phyloP scores from a whole-genome alignment of 2,329 filamentous ascomycete species.

The Colletotrichum eleusines region DNA sequence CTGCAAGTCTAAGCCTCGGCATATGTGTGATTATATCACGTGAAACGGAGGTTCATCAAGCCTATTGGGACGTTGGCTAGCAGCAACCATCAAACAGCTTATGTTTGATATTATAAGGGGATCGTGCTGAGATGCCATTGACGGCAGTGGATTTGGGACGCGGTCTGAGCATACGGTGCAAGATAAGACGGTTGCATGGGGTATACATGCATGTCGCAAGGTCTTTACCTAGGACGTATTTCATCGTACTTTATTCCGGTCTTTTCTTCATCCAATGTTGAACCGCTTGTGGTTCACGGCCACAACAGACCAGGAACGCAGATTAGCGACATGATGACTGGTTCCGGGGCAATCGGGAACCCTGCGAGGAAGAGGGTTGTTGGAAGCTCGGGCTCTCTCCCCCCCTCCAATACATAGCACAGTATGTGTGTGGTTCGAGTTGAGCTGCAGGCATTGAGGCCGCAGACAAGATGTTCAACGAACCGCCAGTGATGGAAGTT shows the following conservation, averaged over 20 bases:
- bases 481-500: slow-evolving; percentile 1
- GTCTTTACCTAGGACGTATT: neutral
- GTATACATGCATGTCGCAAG: neutral
- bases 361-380: slow-evolving; percentile 29
- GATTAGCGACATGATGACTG: slow-evolving; percentile 1
- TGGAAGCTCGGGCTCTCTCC: slow-evolving; percentile 25
- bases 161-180: neutral
- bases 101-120: slow-evolving; percentile 12
- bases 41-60: neutral
- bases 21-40: neutral
- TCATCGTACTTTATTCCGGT: neutral
- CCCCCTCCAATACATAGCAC: neutral
- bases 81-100: slow-evolving; percentile 10
- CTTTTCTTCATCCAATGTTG: slow-evolving; percentile 22
- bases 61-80: slow-evolving; percentile 7
- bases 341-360: neutral
- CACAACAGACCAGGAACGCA: slow-evolving; percentile 16
- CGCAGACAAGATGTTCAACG: neutral
- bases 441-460: neutral
- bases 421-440: neutral
- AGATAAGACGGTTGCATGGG: neutral
- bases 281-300: slow-evolving; percentile 5
- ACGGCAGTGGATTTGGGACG: neutral
- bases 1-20: neutral
- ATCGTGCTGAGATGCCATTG: slow-evolving; percentile 10